These are phyloP conservation scores for Mycena citricolor DNA, from an alignment of 1,284 basidiomycete species.

Conservation along the genomic window DNA sequence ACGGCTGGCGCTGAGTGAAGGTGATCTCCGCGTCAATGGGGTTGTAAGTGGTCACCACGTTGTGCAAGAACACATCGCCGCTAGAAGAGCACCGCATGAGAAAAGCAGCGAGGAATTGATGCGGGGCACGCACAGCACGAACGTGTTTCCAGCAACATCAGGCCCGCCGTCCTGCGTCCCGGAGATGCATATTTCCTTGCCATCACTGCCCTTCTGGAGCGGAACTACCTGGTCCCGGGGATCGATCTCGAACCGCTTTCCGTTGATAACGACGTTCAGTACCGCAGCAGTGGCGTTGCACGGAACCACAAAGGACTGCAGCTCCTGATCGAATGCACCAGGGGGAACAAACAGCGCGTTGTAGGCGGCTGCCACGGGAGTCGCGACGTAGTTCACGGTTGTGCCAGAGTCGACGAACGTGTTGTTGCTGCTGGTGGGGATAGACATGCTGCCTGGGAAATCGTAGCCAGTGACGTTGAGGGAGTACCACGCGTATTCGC, in stretches of 20 bases:
- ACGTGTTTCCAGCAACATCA: not conserved
- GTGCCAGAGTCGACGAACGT: constrained; percentile 26
- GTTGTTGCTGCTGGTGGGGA: constrained; percentile 18
- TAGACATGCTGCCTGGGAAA: constrained; percentile 23
- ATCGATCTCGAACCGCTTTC: constrained; percentile 24
- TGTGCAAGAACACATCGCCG: constrained; percentile 19
- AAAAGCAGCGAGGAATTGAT: not conserved
- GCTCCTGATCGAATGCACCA: constrained; percentile 21
- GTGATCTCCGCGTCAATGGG: constrained; percentile 2
- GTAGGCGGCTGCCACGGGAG: constrained; percentile 24
- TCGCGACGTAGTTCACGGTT: constrained; percentile 22
- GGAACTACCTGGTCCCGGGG: constrained; percentile 26
- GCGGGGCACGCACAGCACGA: constrained; percentile 10
- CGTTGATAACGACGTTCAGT: constrained; percentile 26
- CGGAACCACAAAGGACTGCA: constrained; percentile 20
- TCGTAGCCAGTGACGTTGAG: constrained; percentile 26
- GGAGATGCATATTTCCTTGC: constrained; percentile 11
- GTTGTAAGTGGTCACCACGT: constrained; percentile 17
- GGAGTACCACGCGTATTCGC: constrained; percentile 26
- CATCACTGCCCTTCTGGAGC: constrained; percentile 8
- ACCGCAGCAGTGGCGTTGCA: constrained; percentile 26
- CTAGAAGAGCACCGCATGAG: not conserved
- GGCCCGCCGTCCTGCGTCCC: constrained; percentile 15
- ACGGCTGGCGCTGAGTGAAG: constrained; percentile 9
- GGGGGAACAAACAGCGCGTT: constrained; percentile 25